Base-by-base conservation (phyloP, 192 early-diverging fungal genomes). In the Backusella parvicylindrica region DNA sequence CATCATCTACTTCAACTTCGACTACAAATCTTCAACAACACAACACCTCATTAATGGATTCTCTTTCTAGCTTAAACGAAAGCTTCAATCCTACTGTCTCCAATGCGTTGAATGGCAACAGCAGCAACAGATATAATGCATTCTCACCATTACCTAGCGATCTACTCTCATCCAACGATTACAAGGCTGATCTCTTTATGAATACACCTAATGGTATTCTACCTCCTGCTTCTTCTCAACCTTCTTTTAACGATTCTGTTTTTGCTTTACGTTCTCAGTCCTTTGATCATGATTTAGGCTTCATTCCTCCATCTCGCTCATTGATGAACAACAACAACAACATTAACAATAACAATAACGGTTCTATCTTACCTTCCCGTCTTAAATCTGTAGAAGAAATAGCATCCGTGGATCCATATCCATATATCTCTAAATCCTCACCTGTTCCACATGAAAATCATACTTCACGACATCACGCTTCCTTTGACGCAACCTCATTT, bases 91-190 rank as follows among this genome's bases (percentile, higher is more conserved):
- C 41, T 30, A 49, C 3, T 41, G 65, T 28, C 40, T 33, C 63
- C 43, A 32, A n/a, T 76, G 28, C 60, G 49, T 60, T 30, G 69
- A n/a, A 35, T 76, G 16, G 69, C 50, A 5, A 31, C 33, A 47
- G 69, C 50, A 5, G 32, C 33, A 47, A 16, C 16, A 53, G 71
- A 77, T 49, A 40, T 73, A 71, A 84, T 43, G 65, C 81, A 18
- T 78, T 83, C 32, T 72, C 84, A 30, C 84, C 83, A 38, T 68
- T 89, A 13, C 88, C 88, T 13, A 84, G 83, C 36, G 86, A 89
- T 53, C 68, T 89, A 4, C 75, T 89, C 33, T 86, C 88, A 21
- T 83, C 85, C 67, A 78, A 82, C 12, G 77, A 73, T 31, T 78
- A 63, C 30, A 68, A 78, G 36, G 36, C 33, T 12, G 75, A 76